Conservation (phyloP, 2,329 filamentous ascomycete genomes). For the Colletotrichum musicola region DNA sequence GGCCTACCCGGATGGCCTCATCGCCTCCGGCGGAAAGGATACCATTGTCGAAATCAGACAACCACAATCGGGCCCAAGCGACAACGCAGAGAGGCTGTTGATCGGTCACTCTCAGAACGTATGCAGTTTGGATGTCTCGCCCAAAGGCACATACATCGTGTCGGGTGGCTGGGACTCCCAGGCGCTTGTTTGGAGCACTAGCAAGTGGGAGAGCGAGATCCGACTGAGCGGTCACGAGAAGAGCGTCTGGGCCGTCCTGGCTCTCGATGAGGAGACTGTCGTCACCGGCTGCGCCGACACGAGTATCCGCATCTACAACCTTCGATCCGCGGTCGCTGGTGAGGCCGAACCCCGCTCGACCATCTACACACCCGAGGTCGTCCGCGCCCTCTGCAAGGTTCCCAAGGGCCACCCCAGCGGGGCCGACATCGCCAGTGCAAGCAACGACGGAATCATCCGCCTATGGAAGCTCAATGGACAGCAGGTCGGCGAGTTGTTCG, state of each 20-base stretch:
- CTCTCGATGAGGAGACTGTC: constrained; percentile 82
- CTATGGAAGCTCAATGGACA: constrained; percentile 87
- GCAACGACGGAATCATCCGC: constrained; percentile 90
- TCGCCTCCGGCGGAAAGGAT: constrained; percentile 91
- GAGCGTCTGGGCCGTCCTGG: constrained; percentile 92
- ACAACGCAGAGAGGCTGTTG: constrained; percentile 87
- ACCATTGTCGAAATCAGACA: constrained; percentile 91
- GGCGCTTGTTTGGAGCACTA: constrained; percentile 87
- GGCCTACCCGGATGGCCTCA: constrained; percentile 80
- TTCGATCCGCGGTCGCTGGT: constrained; percentile 70
- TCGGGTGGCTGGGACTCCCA: constrained; percentile 96
- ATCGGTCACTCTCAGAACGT: constrained; percentile 90
- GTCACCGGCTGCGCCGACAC: constrained; percentile 95
- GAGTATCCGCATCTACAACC: constrained; percentile 85
- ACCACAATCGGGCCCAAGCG: constrained; percentile 73
- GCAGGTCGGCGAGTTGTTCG: constrained; percentile 81
- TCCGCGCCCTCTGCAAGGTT: constrained; percentile 89
- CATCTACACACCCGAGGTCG: constrained; percentile 80
- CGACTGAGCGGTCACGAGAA: constrained; percentile 78
- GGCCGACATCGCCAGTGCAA: constrained; percentile 93
- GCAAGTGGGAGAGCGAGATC: constrained; percentile 83
- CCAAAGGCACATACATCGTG: constrained; percentile 79
- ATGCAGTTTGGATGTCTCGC: constrained; percentile 84
- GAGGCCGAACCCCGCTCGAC: constrained; percentile 65
- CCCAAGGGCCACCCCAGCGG: constrained; percentile 80